Evolutionary conservation across 805 yeast genomes (phyloP).

Genomic region (Metschnikowia cerradonensis): DNA sequence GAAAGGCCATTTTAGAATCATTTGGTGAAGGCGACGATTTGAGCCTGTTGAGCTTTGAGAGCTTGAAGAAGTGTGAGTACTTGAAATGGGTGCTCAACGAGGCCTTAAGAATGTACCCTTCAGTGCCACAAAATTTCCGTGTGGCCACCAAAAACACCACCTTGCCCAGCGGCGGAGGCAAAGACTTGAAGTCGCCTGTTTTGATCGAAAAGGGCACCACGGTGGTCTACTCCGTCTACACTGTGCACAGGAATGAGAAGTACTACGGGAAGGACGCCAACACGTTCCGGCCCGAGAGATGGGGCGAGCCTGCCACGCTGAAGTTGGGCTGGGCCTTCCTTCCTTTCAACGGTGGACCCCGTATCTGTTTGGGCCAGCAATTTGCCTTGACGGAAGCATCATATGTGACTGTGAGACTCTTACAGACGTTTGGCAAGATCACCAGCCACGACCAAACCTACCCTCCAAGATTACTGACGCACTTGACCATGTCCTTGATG

Average conservation of each 20-base stretch:
- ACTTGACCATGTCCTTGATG: slow-evolving; percentile 17
- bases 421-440: slow-evolving; percentile 15
- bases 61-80: slow-evolving; percentile 46
- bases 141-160: slow-evolving; percentile 43
- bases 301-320: slow-evolving; percentile 28
- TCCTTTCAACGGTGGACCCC: slow-evolving; percentile 24
- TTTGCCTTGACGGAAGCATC: slow-evolving; percentile 23
- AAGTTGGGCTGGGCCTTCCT: slow-evolving; percentile 22
- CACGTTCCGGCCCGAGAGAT: slow-evolving; percentile 47
- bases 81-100: slow-evolving; percentile 47
- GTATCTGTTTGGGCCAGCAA: slow-evolving; percentile 24
- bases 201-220: slow-evolving; percentile 41
- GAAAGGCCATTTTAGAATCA: slow-evolving; percentile 29
- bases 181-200: slow-evolving; percentile 33
- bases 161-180: slow-evolving; percentile 51
- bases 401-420: slow-evolving; percentile 18
- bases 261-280: slow-evolving; percentile 44
- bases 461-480: slow-evolving; percentile 14
- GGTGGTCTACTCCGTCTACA: slow-evolving; percentile 35
- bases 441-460: slow-evolving; percentile 9
- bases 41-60: slow-evolving; percentile 42
- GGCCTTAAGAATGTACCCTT: slow-evolving; percentile 47
- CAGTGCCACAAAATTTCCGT: slow-evolving; percentile 49
- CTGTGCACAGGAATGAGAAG: slow-evolving; percentile 37
- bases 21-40: slow-evolving; percentile 35